Evolutionary conservation across 768 basidiomycete species (phyloP).

Genomic region (Rhodotorula babjevae): DNA sequence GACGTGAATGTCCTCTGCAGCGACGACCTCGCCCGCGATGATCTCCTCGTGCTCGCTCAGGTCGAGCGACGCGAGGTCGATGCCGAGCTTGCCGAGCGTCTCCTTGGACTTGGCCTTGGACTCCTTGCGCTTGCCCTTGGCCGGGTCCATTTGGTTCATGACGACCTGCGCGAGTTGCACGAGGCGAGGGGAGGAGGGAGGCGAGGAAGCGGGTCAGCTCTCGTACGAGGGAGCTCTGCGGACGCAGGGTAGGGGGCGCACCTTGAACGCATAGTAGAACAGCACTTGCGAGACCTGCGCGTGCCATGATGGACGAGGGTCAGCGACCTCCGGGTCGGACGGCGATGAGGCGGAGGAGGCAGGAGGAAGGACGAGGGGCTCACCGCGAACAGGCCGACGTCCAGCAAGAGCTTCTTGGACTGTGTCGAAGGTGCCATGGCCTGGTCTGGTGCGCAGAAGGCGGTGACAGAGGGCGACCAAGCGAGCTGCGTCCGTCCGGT

Average conservation of each 20-base stretch:
- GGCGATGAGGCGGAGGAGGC: background rate
- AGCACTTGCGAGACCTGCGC: constrained; percentile 43
- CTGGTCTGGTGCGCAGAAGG: background rate
- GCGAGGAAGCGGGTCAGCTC: background rate
- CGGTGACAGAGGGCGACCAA: no score
- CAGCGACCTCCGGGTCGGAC: background rate
- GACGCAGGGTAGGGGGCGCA: background rate
- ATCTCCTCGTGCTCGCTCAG: constrained; percentile 88
- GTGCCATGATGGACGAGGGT: background rate
- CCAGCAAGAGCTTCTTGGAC: constrained; percentile 27
- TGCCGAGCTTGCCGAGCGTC: constrained; percentile 45
- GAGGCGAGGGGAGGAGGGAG: background rate
- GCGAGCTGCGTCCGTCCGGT: no score
- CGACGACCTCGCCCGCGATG: constrained; percentile 87
- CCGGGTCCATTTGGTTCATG: constrained; percentile 46
- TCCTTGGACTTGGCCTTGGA: constrained; percentile 47
- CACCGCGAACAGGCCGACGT: constrained; percentile 26
- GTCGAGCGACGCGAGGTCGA: constrained; percentile 52
- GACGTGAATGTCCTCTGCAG: constrained; percentile 78
- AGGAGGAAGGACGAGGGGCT: background rate
- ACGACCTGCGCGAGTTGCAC: constrained; percentile 41
- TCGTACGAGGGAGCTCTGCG: no score
- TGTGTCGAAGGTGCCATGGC: constrained; percentile 17
- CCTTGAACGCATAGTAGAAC: constrained; percentile 48
- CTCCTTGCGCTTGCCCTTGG: constrained; percentile 45